A percentile compares a stretch with the other conserved stretches of the same genome.
These are phyloP conservation scores for Postia placenta DNA, from an alignment of 768 basidiomycete genomes.

Conservation along the genomic window DNA sequence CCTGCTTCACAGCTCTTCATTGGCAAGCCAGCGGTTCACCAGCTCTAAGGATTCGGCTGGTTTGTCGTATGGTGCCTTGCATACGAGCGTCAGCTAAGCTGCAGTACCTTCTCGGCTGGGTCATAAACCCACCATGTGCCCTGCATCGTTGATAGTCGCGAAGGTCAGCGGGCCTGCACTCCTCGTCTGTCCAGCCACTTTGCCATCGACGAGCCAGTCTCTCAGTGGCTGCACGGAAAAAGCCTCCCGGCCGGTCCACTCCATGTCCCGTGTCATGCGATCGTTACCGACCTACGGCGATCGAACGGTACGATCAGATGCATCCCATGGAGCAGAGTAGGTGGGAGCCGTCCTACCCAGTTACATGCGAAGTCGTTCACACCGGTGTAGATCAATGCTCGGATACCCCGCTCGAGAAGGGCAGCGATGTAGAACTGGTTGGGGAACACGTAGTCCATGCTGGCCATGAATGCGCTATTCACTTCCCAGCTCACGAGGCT, in stretches of 20 bases:
- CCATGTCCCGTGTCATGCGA: conserved; percentile 48
- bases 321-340: conserved; percentile 19
- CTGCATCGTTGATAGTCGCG: conserved; percentile 56
- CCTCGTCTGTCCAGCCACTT: conserved; percentile 48
- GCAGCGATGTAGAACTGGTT: conserved; percentile 39
- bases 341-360: conserved; percentile 37
- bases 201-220: conserved; percentile 51
- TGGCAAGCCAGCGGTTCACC: conserved; percentile 43
- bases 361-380: conserved; percentile 55
- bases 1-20: conserved; percentile 12
- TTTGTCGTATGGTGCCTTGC: conserved; percentile 57
- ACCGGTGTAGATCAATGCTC: conserved; percentile 49
- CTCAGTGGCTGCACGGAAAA: conserved; percentile 38
- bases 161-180: conserved; percentile 53
- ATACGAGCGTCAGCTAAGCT: not conserved
- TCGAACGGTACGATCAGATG: too few relatives aligned
- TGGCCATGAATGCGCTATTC: conserved; percentile 38
- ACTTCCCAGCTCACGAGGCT: conserved; percentile 37
- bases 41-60: conserved; percentile 47
- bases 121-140: conserved; percentile 65
- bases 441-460: conserved; percentile 34
- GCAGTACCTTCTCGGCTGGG: too few relatives aligned
- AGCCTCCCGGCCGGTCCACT: conserved; percentile 51
- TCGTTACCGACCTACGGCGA: conserved; percentile 45
- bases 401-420: conserved; percentile 50